phyloP scores from a whole-genome alignment of 2,329 filamentous ascomycete species.

The Helminthosporium solani region DNA sequence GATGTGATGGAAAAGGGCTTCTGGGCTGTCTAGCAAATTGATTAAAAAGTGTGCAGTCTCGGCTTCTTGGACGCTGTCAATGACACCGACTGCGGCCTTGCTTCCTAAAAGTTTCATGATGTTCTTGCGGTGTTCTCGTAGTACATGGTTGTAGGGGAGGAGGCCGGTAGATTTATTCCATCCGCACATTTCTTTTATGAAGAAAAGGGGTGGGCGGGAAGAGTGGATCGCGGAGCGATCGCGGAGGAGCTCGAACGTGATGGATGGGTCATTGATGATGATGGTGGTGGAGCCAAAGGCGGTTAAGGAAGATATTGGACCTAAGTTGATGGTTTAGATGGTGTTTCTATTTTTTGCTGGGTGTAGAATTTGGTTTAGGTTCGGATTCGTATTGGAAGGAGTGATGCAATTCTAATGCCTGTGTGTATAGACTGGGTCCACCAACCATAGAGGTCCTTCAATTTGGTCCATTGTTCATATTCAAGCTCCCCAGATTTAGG shows the following conservation, averaged over 20 bases:
- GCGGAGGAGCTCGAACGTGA: conserved; percentile 26
- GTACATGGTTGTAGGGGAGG: conserved; percentile 14
- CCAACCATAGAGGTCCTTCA: conserved; percentile 38
- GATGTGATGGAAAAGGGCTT: conserved; percentile 23
- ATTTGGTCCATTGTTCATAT: conserved; percentile 47
- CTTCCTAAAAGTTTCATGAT: conserved; percentile 22
- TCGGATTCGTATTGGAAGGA: too few species aligned
- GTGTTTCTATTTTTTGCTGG: too few species aligned
- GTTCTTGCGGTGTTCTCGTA: conserved; percentile 23
- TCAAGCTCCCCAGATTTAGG: conserved; percentile 44
- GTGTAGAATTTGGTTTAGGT: too few species aligned
- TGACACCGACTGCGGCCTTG: conserved; percentile 14
- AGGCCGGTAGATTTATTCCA: conserved; percentile 20
- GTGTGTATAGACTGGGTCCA: not conserved
- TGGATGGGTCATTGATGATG: conserved; percentile 29
- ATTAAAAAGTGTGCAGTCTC: conserved; percentile 26
- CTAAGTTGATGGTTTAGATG: conserved; percentile 6
- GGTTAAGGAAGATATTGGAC: conserved; percentile 33
- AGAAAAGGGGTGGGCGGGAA: conserved; percentile 15
- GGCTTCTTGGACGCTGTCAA: conserved; percentile 22
- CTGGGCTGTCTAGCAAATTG: conserved; percentile 18
- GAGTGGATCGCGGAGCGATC: conserved; percentile 25
- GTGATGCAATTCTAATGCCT: too few species aligned
- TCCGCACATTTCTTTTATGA: conserved; percentile 23
- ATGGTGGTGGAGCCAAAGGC: conserved; percentile 30